Evolutionary conservation across 441 rosid genomes (phyloP).

Genomic region (Populus hybrid): DNA sequence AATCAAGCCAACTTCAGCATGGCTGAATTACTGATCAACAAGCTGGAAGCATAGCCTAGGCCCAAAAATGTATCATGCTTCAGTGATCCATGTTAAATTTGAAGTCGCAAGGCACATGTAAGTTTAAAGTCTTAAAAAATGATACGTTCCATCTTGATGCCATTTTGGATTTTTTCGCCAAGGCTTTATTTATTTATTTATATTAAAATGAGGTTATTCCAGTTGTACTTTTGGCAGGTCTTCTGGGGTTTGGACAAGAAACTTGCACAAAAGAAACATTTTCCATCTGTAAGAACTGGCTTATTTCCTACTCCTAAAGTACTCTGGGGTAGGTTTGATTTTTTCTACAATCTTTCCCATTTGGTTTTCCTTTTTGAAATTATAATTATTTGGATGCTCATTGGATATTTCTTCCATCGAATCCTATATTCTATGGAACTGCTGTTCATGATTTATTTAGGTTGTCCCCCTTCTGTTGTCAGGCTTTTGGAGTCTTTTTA

Average conservation of each 20-base stretch:
- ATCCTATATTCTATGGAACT: background rate
- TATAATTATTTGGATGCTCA: background rate
- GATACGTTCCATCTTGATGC: no score
- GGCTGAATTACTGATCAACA: no score
- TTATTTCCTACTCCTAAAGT: slow-evolving; percentile 98
- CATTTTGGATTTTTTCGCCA: no score
- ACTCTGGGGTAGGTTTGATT: slow-evolving; percentile 62
- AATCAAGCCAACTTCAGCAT: no score
- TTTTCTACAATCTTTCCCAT: background rate
- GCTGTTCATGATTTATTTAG: slow-evolving; percentile 9
- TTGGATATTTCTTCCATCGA: background rate
- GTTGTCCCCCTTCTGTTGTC: slow-evolving; percentile 21
- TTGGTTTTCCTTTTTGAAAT: background rate
- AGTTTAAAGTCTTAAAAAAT: no score
- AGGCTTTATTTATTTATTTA: no score
- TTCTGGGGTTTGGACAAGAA: slow-evolving; percentile 99
- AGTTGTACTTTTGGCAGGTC: slow-evolving; percentile 47
- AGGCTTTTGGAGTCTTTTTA: slow-evolving; percentile 98
- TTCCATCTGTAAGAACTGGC: slow-evolving; percentile 97
- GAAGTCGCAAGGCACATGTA: no score
- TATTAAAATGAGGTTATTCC: slow-evolving; percentile 4
- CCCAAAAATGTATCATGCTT: no score
- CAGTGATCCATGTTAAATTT: no score
- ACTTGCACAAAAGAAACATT: slow-evolving; percentile 99
- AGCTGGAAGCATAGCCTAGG: no score